These are phyloP conservation scores for Tolypocladium pustulatum DNA, from an alignment of 2,329 filamentous ascomycete genomes.

Conservation along the genomic window DNA sequence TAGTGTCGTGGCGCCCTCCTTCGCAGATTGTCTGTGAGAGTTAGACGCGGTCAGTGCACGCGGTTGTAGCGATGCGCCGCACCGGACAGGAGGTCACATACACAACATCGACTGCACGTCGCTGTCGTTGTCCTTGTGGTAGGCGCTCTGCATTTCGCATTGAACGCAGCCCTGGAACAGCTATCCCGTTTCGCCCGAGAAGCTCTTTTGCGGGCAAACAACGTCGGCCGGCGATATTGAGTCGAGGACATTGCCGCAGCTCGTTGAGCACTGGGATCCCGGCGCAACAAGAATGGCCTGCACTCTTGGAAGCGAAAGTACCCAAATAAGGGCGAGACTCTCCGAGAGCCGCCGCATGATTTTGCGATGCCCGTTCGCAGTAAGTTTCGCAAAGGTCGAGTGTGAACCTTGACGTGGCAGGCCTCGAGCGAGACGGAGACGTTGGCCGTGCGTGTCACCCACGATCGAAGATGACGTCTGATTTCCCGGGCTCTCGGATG, in stretches of 20 bases:
- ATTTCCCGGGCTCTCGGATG: too few species aligned
- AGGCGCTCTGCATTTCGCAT: slow-evolving; percentile 42
- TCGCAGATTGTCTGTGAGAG: too few species aligned
- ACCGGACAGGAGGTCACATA: slow-evolving; percentile 23
- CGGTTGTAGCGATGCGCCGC: too few species aligned
- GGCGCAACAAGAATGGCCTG: slow-evolving; percentile 30
- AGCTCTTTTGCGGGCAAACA: slow-evolving; percentile 32
- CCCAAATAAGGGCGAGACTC: not conserved
- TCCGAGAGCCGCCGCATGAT: not conserved
- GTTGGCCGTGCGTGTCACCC: not conserved
- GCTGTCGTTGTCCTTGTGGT: slow-evolving; percentile 30
- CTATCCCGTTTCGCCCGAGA: slow-evolving; percentile 29
- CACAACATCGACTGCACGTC: slow-evolving; percentile 46
- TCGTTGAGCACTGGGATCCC: slow-evolving; percentile 36
- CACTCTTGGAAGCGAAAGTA: slow-evolving; percentile 8
- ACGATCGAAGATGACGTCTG: not conserved
- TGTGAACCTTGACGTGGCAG: not conserved
- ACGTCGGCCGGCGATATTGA: slow-evolving; percentile 35
- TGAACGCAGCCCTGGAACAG: slow-evolving; percentile 40
- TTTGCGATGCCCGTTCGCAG: not conserved
- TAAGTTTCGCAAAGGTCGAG: not conserved
- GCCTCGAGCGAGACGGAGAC: not conserved
- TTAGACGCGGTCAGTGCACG: too few species aligned
- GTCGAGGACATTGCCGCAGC: slow-evolving; percentile 43
- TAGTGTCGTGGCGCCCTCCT: too few species aligned